phyloP scores from a whole-genome alignment of 2,329 filamentous ascomycete genomes.

The Verticillium albo-atrum region DNA sequence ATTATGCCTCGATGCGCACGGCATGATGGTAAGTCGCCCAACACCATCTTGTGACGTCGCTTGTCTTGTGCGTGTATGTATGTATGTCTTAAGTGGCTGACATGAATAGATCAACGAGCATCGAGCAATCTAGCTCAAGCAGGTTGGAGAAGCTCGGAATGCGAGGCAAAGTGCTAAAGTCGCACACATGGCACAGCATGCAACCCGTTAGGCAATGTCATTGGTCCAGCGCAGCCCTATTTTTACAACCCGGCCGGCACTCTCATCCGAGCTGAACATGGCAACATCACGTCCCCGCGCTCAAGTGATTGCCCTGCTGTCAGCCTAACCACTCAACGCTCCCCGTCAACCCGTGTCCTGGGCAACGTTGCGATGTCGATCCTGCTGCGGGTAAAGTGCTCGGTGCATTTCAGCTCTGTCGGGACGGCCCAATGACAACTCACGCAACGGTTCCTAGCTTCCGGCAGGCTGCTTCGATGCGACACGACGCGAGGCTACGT shows the following conservation, averaged over 20 bases:
- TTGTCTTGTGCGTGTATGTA: background rate
- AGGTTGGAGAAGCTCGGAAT: background rate
- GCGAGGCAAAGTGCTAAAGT: background rate
- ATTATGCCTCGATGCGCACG: background rate
- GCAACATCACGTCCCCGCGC: background rate
- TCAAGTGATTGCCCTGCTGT: background rate
- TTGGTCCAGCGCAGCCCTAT: background rate
- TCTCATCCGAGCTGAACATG: background rate
- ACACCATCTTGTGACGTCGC: background rate
- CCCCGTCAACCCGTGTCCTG: background rate
- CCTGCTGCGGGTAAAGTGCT: background rate
- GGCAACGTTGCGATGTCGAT: background rate
- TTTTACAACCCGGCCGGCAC: background rate
- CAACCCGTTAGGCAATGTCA: background rate
- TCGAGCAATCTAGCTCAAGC: background rate
- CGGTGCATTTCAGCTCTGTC: background rate
- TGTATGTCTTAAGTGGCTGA: background rate
- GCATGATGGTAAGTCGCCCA: no score
- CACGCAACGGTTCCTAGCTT: background rate
- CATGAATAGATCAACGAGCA: background rate
- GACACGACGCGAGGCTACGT: background rate
- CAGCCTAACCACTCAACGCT: background rate
- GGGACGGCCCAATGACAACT: background rate
- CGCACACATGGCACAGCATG: background rate
- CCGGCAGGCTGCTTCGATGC: background rate